Conservation (phyloP, 2,329 filamentous ascomycete species). For the Phialophora expanda region DNA sequence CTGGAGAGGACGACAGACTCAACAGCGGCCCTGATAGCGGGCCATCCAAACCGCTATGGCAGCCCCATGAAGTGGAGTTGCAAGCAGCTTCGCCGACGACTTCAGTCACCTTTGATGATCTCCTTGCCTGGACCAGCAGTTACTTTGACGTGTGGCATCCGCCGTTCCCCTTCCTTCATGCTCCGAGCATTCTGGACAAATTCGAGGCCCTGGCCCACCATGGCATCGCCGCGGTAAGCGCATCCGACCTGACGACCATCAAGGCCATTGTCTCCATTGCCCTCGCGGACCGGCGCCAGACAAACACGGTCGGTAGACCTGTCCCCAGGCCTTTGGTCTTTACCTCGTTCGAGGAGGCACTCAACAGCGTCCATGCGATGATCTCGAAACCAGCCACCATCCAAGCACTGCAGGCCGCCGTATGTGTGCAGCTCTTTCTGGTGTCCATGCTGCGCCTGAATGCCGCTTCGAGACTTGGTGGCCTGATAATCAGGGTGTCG, state of each 20-base stretch:
- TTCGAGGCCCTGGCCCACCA: conserved; percentile 53
- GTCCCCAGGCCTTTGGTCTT: conserved; percentile 57
- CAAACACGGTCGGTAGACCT: conserved; percentile 35
- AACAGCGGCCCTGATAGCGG: conserved; percentile 32
- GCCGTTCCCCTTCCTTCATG: conserved; percentile 62
- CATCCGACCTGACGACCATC: conserved; percentile 52
- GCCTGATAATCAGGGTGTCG: conserved; percentile 61
- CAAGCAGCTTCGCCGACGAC: conserved; percentile 34
- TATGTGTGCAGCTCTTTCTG: conserved; percentile 61
- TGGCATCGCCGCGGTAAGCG: conserved; percentile 43
- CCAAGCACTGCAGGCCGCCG: conserved; percentile 56
- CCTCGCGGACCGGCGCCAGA: conserved; percentile 59
- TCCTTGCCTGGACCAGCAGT: conserved; percentile 57
- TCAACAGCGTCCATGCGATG: conserved; percentile 57
- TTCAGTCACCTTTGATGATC: conserved; percentile 51
- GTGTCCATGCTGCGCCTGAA: conserved; percentile 63
- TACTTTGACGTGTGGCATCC: conserved; percentile 66
- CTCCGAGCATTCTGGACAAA: conserved; percentile 56
- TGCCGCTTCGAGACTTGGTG: conserved; percentile 62
- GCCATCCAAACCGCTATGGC: conserved; percentile 44
- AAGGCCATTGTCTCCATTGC: conserved; percentile 62
- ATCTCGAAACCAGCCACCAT: conserved; percentile 57
- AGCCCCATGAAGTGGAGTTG: conserved; percentile 45
- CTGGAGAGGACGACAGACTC: conserved; percentile 62
- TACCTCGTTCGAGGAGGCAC: conserved; percentile 56